Conservation (phyloP, 768 basidiomycete genomes). For the Calocybe cyanea region DNA sequence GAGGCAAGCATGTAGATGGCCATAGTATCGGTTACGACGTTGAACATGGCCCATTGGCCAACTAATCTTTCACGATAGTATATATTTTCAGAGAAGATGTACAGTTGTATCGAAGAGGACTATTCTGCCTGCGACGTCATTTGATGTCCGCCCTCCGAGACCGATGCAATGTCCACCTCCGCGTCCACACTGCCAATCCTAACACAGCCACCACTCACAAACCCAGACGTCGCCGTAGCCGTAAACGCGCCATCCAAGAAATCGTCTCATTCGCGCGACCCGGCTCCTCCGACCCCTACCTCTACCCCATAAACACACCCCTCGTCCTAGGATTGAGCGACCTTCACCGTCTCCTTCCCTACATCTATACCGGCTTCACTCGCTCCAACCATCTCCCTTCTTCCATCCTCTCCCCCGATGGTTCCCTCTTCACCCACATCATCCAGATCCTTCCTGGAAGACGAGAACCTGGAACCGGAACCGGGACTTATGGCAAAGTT, state of each 20-base stretch:
- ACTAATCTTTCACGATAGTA: too few species aligned
- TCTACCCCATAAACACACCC: slow-evolving; percentile 14
- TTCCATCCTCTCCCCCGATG: slow-evolving; percentile 14
- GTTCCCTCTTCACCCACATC: slow-evolving; percentile 21
- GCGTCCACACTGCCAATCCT: neutral
- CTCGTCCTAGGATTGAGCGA: slow-evolving; percentile 7
- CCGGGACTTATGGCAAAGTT: too few species aligned
- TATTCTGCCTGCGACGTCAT: too few species aligned
- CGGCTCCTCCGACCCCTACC: slow-evolving; percentile 3
- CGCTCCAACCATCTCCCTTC: slow-evolving; percentile 10
- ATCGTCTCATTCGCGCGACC: too few species aligned
- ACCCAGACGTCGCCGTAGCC: slow-evolving; percentile 7
- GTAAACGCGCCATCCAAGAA: neutral
- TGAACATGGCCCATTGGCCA: too few species aligned
- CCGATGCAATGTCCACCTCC: slow-evolving; percentile 22
- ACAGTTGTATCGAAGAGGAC: too few species aligned
- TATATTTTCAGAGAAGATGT: too few species aligned
- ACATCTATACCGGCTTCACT: slow-evolving; percentile 19
- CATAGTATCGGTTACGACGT: too few species aligned
- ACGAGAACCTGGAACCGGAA: slow-evolving; percentile 3
- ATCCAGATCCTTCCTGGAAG: slow-evolving; percentile 17
- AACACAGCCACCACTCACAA: slow-evolving; percentile 8
- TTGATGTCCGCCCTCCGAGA: too few species aligned
- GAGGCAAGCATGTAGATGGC: neutral
- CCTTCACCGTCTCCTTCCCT: slow-evolving; percentile 21